Evolutionary conservation across 2,329 filamentous ascomycete genomes (phyloP), one percentile per base, ranked within the genome.

Genomic region (Aspergillus latus): DNA sequence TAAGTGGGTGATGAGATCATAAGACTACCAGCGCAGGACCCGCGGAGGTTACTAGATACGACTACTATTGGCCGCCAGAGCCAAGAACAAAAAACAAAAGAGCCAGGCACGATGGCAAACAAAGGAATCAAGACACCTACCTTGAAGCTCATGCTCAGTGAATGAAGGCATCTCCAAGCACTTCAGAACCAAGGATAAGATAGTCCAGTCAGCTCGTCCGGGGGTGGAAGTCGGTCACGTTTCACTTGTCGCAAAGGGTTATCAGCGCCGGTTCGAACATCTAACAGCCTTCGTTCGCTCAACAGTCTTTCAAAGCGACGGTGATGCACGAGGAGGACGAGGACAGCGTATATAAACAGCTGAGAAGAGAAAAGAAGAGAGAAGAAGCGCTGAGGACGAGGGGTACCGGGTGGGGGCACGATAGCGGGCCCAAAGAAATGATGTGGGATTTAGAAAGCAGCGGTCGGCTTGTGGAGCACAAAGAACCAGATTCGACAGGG

Each of bases 81-180:
- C 52, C 53, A 51, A 57, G 39, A 49, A 59, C 32, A 50, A 47
- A 54, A 59, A 36, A 50, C 47, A 49, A 51, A 28, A 49, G 52
- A 49, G 54, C 56, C 47, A 44, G 43, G 55, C 55, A 47, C 28
- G 45, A 54, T 16, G 44, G 49, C 10, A 21, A 21, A 21, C 21
- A 21, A 21, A 21, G 21, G 21, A 21, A 21, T 21, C 21, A 21
- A 37, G 15, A 46, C 34, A 62, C 69, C 65, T 70, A 72, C 69
- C 69, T 68, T 66, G 62, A 61, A 59, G 56, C 54, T 66, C 64
- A 54, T 65, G 59, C 56, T 69, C 66, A 57, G 65, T 62, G 62
- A 69, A 62, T 50, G 68, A 69, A 52, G 68, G 68, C 67, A 69
- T 70, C 56, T 62, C 57, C 56, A 34, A 40, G 26, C 39, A 21